These are phyloP conservation scores for Diacronema lutheri DNA, from an alignment of 78 protist species.

Conservation along the genomic window DNA sequence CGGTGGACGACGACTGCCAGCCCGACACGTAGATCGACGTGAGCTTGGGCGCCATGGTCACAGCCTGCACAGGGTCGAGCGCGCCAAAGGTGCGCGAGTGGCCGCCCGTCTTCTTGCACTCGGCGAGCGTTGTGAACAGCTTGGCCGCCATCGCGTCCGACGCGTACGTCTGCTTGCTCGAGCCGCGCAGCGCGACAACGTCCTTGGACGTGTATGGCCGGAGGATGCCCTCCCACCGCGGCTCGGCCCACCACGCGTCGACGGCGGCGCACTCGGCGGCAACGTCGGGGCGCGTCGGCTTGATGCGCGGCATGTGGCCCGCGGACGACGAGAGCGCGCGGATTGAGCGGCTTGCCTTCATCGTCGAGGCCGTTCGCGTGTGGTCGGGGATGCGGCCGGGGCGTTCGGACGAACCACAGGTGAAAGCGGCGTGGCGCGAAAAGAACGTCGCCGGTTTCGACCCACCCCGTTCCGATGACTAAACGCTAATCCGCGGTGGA, in stretches of 20 bases:
- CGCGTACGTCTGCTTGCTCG: slow-evolving; percentile 33
- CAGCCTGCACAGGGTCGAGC: slow-evolving; percentile 74
- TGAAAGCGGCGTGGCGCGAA: too few relatives aligned
- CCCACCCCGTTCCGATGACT: too few relatives aligned
- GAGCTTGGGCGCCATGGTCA: slow-evolving; percentile 68
- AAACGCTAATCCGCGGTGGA: too few relatives aligned
- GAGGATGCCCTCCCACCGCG: slow-evolving; percentile 1
- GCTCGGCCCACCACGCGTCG: slow-evolving; percentile 59
- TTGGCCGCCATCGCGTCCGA: neutral
- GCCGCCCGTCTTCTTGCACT: neutral
- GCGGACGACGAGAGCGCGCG: neutral
- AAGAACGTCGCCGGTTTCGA: too few relatives aligned
- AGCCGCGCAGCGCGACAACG: slow-evolving; percentile 73
- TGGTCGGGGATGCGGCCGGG: too few relatives aligned
- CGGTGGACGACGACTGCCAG: slow-evolving; percentile 76
- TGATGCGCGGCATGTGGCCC: neutral
- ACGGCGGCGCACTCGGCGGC: slow-evolving; percentile 31
- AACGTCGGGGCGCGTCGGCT: neutral
- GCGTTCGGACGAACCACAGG: too few relatives aligned
- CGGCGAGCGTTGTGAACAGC: neutral
- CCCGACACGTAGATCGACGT: slow-evolving; percentile 71
- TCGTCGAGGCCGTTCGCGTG: too few relatives aligned
- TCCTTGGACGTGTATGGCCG: slow-evolving; percentile 65
- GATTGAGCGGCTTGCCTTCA: neutral
- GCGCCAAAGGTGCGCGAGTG: slow-evolving; percentile 9